Evolutionary conservation across 1,139 yeast species (phyloP), one percentile per base, ranked within the genome.

Genomic region (Blastobotrys raffinosifermentans): DNA sequence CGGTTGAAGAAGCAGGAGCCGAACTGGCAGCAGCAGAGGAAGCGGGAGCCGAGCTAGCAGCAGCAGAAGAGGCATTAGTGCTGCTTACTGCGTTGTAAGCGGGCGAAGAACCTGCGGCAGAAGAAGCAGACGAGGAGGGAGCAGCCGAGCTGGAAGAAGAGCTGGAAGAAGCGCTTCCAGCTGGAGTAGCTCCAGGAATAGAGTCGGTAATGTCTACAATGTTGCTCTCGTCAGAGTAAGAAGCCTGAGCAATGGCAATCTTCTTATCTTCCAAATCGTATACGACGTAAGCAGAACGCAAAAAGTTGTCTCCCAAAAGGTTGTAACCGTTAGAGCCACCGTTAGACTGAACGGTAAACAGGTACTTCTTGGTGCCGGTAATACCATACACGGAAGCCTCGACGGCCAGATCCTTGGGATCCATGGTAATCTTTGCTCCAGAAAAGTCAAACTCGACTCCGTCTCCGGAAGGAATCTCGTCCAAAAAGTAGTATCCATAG

Each of bases 211-310:
- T 34, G 6, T 22, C 40, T 3, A 30, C 45, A 21, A 57, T 54
- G 13, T 32, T 42, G 16, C 51, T 54, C n/a, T 47, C 43, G 9
- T 47, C 35, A 9, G 39, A 46, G 26, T 44, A 38, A 13, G 37
- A 42, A 31, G 36, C 40, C 47, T 72, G 80, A 2, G 86, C 93
- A 38, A 84, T 41, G 1, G 78, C 74, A 19, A 83, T 65, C 49
- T 75, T 73, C 35, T 63, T 41, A 1, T 38, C 68, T 5, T 73
- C 79, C 43, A 74, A 62, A 52, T 77, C 78, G 40, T 67, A 77
- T 16, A 76, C 80, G 35, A 72, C 64, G 48, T 77, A 77, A 11
- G 73, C 73, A 44, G 62, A 62, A 41, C 78, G 62, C 45, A 77
- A 62, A 46, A 76, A 66, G 32, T 73, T 69, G 52, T 75, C 81